Conservation (phyloP, 2,329 filamentous ascomycete genomes). For the Diaporthe aspalathi region DNA sequence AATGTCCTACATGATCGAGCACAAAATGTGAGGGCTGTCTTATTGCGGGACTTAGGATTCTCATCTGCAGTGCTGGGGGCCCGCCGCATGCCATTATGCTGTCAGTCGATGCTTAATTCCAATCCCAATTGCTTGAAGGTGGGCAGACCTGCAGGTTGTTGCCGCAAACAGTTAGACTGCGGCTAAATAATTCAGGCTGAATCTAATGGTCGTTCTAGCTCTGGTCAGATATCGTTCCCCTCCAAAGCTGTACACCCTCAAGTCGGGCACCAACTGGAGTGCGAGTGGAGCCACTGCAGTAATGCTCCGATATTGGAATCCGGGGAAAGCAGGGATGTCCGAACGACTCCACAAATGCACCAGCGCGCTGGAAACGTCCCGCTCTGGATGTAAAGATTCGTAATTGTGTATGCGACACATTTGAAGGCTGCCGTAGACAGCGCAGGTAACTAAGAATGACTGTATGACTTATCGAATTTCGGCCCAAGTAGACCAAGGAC, state of each 20-base stretch:
- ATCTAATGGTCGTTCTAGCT: background rate
- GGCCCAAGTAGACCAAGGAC: too few species aligned
- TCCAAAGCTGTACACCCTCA: background rate
- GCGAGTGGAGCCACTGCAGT: background rate
- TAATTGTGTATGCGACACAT: background rate
- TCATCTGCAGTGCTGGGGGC: background rate
- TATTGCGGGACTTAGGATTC: too few species aligned
- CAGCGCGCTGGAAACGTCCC: background rate
- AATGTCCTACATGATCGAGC: background rate
- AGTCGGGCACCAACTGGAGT: background rate
- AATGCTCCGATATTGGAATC: constrained; percentile 11
- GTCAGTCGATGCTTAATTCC: background rate
- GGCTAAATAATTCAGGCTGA: constrained; percentile 26
- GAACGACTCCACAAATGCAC: background rate
- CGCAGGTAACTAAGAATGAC: background rate
- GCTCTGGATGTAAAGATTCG: background rate
- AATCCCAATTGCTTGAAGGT: background rate
- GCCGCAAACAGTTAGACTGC: background rate
- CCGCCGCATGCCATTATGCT: too few species aligned
- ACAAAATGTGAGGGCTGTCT: background rate
- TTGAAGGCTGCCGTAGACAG: too few species aligned
- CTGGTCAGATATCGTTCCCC: background rate
- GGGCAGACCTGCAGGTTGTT: background rate
- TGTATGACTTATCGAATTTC: background rate
- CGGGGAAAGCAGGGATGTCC: constrained; percentile 14